Percentiles rank a stretch among this genome's conserved stretches.
phyloP scores from a whole-genome alignment of 371 early-diverging fungal genomes.

The Dinochytrium kinnereticum region DNA sequence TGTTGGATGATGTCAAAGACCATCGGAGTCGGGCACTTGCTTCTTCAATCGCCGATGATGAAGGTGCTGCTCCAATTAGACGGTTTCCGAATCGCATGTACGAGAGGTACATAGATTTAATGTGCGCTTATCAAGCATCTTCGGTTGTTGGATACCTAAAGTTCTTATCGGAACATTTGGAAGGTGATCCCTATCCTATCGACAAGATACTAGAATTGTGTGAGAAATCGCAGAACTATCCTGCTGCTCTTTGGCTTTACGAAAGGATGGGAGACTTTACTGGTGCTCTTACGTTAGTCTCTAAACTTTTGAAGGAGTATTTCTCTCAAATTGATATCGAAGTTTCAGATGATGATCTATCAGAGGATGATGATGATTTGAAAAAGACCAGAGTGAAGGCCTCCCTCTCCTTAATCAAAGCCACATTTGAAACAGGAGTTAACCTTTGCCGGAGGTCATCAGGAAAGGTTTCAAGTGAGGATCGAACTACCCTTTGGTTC shows the following conservation, averaged over 20 bases:
- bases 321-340: slow-evolving; percentile 30
- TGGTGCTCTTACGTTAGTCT: slow-evolving; percentile 69
- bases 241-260: slow-evolving; percentile 81
- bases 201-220: slow-evolving; percentile 64
- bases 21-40: not conserved
- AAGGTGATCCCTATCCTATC: slow-evolving; percentile 61
- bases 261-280: slow-evolving; percentile 71
- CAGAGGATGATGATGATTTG: not conserved
- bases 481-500: slow-evolving; percentile 73
- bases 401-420: not conserved
- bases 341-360: not conserved
- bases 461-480: slow-evolving; percentile 60
- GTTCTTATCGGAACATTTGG: slow-evolving; percentile 64
- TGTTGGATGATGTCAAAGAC: slow-evolving; percentile 63
- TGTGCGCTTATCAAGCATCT: slow-evolving; percentile 72
- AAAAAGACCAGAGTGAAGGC: not conserved
- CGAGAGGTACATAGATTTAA: slow-evolving; percentile 71
- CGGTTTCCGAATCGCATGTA: slow-evolving; percentile 48
- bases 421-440: slow-evolving; percentile 19
- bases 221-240: slow-evolving; percentile 63
- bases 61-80: too few relatives aligned
- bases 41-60: not conserved
- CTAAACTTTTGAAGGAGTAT: slow-evolving; percentile 62
- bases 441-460: slow-evolving; percentile 58
- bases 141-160: slow-evolving; percentile 61